Evolutionary conservation across 1,139 yeast genomes (phyloP), one percentile per base, ranked within the genome.

Genomic region (Taiozyma sp.): DNA sequence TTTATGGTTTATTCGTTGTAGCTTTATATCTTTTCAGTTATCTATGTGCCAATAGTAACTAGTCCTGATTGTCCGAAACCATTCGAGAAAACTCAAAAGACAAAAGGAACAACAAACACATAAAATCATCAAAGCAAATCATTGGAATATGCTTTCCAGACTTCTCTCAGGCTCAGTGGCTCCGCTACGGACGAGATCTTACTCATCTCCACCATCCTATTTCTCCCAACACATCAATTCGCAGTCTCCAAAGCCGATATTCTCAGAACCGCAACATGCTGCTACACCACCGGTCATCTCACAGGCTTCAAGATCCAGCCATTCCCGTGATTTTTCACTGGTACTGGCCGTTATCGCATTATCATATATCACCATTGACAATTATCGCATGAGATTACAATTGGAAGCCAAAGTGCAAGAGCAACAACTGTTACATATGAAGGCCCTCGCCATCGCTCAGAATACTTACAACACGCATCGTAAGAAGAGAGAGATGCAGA

Each of bases 341-440:
- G 56, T 65, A 28, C 38, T 67, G 3, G 58, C 69, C 2, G 61
- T 67, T 8, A 29, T 62, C 3, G 57, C 66, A 12, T 47, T 68
- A 41, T 46, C 79, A 0, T 80, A 76, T 58, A 67, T 80, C 46
- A 83, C 84, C 1, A 57, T 80, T 8, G 84, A 80, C 59, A 79
- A 77, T 58, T 80, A 80, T 61, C 61, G 70, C 28, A 70, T 70
- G 36, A 67, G 83, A 44, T 61, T 73, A 22, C 67, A 66, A 51
- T 57, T 78, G 32, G 83, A 80, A 51, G 70, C 73, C 49, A 60
- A 63, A 68, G 43, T 71, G 58, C 56, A 70, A 64, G 56, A 82
- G 67, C 61, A 69, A 70, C 44, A 71, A 65, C 12, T 75, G 73
- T 47, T 72, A 68, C 57, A 77, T 70, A 66, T 65, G 70, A 58